Conservation (phyloP, 768 basidiomycete species). For the Calocybe indica region DNA sequence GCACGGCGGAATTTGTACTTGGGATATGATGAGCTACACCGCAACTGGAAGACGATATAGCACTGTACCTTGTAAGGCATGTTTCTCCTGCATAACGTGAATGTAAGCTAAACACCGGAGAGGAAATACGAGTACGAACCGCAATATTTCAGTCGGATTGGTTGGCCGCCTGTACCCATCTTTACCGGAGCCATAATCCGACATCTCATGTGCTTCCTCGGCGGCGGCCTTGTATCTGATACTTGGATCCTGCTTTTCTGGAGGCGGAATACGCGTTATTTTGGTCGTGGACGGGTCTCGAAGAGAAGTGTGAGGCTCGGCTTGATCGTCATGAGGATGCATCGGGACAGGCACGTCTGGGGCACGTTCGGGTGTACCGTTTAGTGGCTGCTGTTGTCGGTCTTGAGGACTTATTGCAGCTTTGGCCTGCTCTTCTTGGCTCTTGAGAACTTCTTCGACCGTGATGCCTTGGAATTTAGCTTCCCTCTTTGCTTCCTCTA, state of each 20-base stretch:
- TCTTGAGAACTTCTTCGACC: constrained; percentile 60
- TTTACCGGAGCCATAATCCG: constrained; percentile 68
- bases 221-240: constrained; percentile 53
- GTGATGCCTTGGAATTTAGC: constrained; percentile 79
- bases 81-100: constrained; percentile 48
- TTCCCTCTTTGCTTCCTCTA: constrained; percentile 76
- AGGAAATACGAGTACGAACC: constrained; percentile 31
- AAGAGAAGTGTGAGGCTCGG: constrained; percentile 14
- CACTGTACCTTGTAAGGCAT: constrained; percentile 78
- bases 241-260: constrained; percentile 65
- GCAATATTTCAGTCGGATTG: constrained; percentile 70
- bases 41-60: constrained; percentile 15
- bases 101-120: constrained; percentile 3
- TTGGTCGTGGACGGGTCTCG: constrained; percentile 33
- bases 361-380: constrained; percentile 7
- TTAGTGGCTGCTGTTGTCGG: not conserved
- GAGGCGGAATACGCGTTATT: constrained; percentile 51
- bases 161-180: constrained; percentile 70
- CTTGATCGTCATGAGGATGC: constrained; percentile 32
- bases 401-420: constrained; percentile 2
- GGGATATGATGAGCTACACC: constrained; percentile 53
- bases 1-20: constrained; percentile 86
- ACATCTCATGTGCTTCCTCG: constrained; percentile 44
- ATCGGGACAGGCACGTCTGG: constrained; percentile 11
- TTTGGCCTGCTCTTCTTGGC: constrained; percentile 34